A percentile compares a stretch with the other conserved stretches of the same genome.
Conservation (phyloP, 139 green algal species). For the Micromonas pusilla region DNA sequence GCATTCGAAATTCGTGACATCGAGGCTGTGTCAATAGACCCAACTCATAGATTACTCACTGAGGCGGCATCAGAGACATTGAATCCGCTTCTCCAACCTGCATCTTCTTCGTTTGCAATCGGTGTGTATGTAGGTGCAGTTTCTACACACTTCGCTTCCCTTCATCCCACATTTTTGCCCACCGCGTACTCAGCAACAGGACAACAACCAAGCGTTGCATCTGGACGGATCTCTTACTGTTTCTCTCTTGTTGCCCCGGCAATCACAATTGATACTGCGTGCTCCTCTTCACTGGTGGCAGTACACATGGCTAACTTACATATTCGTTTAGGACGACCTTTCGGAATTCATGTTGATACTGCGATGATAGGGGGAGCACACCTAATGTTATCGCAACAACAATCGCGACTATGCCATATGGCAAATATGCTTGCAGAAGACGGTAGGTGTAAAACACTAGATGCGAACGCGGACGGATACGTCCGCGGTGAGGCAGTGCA, state of each 20-base stretch:
- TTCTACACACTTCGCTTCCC: conserved; percentile 36
- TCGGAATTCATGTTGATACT: too few species aligned
- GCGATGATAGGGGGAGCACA: conserved; percentile 57
- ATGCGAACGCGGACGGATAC: conserved; percentile 69
- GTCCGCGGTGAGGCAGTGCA: conserved; percentile 37
- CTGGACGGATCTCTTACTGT: conserved; percentile 46
- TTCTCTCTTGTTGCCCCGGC: conserved; percentile 43
- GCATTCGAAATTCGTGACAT: too few species aligned
- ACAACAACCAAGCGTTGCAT: conserved; percentile 54
- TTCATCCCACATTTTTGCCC: too few species aligned
- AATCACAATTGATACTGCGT: conserved; percentile 34
- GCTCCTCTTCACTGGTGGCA: too few species aligned
- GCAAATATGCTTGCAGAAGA: conserved; percentile 68
- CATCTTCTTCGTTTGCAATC: too few species aligned
- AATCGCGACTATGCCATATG: background rate
- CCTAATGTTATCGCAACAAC: conserved; percentile 54
- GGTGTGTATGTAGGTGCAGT: background rate
- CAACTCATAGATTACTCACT: too few species aligned
- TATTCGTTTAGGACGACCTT: too few species aligned
- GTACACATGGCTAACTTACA: too few species aligned
- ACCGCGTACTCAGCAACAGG: too few species aligned
- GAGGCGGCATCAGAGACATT: too few species aligned
- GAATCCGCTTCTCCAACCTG: too few species aligned
- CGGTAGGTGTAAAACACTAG: conserved; percentile 68
- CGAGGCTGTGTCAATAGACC: too few species aligned